Conservation (phyloP, 1,284 basidiomycete genomes). For the Athelia psychrophila region DNA sequence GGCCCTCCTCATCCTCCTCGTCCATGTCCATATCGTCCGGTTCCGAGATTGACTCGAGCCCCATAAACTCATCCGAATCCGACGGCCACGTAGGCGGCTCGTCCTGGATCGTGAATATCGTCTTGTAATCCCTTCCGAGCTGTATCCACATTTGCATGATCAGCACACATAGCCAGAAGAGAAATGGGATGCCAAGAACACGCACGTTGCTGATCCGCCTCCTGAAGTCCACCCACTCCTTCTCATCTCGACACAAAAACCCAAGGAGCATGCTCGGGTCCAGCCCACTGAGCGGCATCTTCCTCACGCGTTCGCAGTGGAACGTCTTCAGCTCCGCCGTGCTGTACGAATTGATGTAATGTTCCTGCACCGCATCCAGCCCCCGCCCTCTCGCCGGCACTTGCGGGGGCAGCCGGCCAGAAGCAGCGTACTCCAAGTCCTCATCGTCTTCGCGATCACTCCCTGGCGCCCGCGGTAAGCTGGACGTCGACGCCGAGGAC, state of each 20-base stretch:
- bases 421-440: too few relatives aligned
- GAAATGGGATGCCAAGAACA: slow-evolving; percentile 4
- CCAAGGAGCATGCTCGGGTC: slow-evolving; percentile 98
- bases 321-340: slow-evolving; percentile 78
- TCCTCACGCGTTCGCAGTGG: slow-evolving; percentile 91
- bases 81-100: slow-evolving; percentile 82
- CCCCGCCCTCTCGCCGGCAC: slow-evolving; percentile 9
- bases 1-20: slow-evolving; percentile 38
- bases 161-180: not conserved
- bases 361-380: slow-evolving; percentile 43
- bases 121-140: slow-evolving; percentile 60
- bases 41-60: slow-evolving; percentile 72
- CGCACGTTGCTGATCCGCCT: slow-evolving; percentile 52
- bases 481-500: slow-evolving; percentile 29
- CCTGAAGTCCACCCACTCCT: slow-evolving; percentile 83
- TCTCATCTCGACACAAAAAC: slow-evolving; percentile 82
- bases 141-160: slow-evolving; percentile 11
- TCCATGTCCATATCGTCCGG: slow-evolving; percentile 66
- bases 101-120: slow-evolving; percentile 82
- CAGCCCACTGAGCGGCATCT: slow-evolving; percentile 88
- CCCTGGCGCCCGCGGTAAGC: not conserved
- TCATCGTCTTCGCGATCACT: too few relatives aligned
- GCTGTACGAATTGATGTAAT: slow-evolving; percentile 65
- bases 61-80: slow-evolving; percentile 73
- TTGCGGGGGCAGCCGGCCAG: too few relatives aligned